Evolutionary conservation across 2,329 filamentous ascomycete species (phyloP), one percentile per base, ranked within the genome.

Genomic region (Colletotrichum sp.): DNA sequence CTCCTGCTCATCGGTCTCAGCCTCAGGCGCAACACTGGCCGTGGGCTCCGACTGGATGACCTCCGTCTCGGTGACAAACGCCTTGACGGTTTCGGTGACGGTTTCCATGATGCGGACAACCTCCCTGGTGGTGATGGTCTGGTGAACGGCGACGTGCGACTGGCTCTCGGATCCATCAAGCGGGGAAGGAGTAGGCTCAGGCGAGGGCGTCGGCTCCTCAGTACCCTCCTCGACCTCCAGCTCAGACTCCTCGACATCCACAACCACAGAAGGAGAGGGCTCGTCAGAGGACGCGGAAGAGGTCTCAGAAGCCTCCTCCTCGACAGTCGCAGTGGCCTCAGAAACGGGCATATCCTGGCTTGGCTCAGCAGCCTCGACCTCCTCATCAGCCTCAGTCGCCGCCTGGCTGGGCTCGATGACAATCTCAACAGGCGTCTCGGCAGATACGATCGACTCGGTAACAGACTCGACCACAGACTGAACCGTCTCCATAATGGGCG

Each of bases 91-190:
- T 78, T 83, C 75, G 2, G 82, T 83, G n/a, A 84, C 79, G 3
- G 82, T 85, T 76, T 86, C 82, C 12, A 86, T 79, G 8, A 86
- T 78, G 4, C 80, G 81, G 13, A 86, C 80, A 0, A 82, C 76
- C 64, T 80, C 83, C 55, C 79, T 81, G 63, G 81, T 78, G 21
- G 79, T 80, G 18, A 82, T 79, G 1, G 79, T 81, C 67, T 83
- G 79, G 4, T 78, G 79, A 3, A 80, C 75, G 8, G 59, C 63
- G 12, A 36, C n/a, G 10, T 68, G 72, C 4, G 30, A 44, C 18
- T 69, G 68, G 24, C 62, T 30, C 5, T 69, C 34, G 9, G 28
- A 24, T 6, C 62, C 75, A 12, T 28, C 55, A 12, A 59, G 63
- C 6, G 63, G 59, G 2, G 57, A 66, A 6, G 36, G 18, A 12